phyloP scores from a whole-genome alignment of 306 rosid genomes.

The Gleditsia sinensis region DNA sequence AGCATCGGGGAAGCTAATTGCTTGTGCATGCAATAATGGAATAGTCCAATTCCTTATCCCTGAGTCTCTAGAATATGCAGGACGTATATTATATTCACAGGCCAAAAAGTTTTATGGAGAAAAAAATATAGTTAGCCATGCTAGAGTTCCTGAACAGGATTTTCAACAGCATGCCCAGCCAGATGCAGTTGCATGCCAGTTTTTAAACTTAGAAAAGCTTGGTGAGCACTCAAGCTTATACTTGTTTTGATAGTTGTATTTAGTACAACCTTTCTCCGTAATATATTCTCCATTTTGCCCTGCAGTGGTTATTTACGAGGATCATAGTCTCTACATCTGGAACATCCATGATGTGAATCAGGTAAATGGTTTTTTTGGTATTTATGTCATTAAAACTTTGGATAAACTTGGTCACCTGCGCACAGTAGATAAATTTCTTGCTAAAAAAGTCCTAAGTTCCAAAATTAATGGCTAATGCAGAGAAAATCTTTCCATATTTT shows the following conservation, averaged over 20 bases:
- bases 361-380: slow-evolving; percentile 44
- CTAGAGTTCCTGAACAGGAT: slow-evolving; percentile 43
- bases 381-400: slow-evolving; percentile 17
- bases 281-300: slow-evolving; percentile 32
- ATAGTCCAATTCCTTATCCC: slow-evolving; percentile 54
- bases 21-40: slow-evolving; percentile 84
- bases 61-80: slow-evolving; percentile 52
- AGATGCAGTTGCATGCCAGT: slow-evolving; percentile 78
- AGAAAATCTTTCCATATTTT: slow-evolving; percentile 28
- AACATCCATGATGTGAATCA: slow-evolving; percentile 67
- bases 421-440: slow-evolving; percentile 14
- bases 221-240: slow-evolving; percentile 52
- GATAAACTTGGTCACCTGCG: slow-evolving; percentile 6
- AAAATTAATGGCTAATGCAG: slow-evolving; percentile 19
- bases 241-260: slow-evolving; percentile 16
- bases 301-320: slow-evolving; percentile 71
- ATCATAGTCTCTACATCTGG: slow-evolving; percentile 74
- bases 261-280: slow-evolving; percentile 3
- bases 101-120: slow-evolving; percentile 43
- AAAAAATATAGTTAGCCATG: slow-evolving; percentile 31
- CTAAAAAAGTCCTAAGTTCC: slow-evolving; percentile 20
- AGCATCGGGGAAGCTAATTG: slow-evolving; percentile 59
- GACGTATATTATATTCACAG: slow-evolving; percentile 60
- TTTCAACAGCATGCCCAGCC: slow-evolving; percentile 52
- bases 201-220: slow-evolving; percentile 67